These are phyloP conservation scores for Penicillium verhagenii DNA, from an alignment of 495 filamentous ascomycete species.

Conservation along the genomic window DNA sequence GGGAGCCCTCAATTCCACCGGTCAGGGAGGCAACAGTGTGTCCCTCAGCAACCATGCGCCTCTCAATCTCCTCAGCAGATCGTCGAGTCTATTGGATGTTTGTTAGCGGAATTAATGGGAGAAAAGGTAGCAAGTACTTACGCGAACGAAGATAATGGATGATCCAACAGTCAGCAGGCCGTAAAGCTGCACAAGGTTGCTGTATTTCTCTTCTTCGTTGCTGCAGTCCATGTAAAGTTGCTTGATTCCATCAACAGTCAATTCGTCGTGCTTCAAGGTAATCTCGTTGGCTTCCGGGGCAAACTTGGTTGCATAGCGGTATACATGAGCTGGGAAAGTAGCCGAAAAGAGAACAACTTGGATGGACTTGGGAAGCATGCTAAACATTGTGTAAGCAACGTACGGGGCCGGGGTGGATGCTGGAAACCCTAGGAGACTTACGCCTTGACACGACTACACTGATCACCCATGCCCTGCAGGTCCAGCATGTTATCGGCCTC, in stretches of 20 bases:
- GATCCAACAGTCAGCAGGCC: conserved; percentile 93
- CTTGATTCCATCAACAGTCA: conserved; percentile 95
- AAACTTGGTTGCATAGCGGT: conserved; percentile 73
- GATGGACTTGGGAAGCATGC: conserved; percentile 64
- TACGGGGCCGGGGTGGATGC: too few relatives aligned
- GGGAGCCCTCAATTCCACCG: conserved; percentile 75
- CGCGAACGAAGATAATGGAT: conserved; percentile 96
- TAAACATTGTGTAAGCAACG: conserved; percentile 30
- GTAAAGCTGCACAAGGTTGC: conserved; percentile 84
- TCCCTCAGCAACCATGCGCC: conserved; percentile 80
- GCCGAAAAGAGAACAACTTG: conserved; percentile 95
- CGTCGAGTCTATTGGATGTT: conserved; percentile 64
- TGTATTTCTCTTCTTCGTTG: conserved; percentile 78
- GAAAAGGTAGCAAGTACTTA: conserved; percentile 34
- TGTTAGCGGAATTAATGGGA: conserved; percentile 21
- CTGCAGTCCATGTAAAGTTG: conserved; percentile 95
- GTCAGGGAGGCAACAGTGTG: conserved; percentile 89
- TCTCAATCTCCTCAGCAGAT: conserved; percentile 78
- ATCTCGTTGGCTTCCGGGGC: conserved; percentile 85
- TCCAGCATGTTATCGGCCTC: conserved; percentile 98
- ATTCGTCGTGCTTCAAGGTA: conserved; percentile 81
- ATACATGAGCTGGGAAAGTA: conserved; percentile 85
- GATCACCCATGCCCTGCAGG: conserved; percentile 89
- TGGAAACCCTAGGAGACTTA: conserved; percentile 44
- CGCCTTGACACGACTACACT: conserved; percentile 86